A percentile compares a stretch with the other conserved stretches of the same genome.
Evolutionary conservation across 2,329 filamentous ascomycete genomes (phyloP).

Genomic region (Trichoderma asperellum): DNA sequence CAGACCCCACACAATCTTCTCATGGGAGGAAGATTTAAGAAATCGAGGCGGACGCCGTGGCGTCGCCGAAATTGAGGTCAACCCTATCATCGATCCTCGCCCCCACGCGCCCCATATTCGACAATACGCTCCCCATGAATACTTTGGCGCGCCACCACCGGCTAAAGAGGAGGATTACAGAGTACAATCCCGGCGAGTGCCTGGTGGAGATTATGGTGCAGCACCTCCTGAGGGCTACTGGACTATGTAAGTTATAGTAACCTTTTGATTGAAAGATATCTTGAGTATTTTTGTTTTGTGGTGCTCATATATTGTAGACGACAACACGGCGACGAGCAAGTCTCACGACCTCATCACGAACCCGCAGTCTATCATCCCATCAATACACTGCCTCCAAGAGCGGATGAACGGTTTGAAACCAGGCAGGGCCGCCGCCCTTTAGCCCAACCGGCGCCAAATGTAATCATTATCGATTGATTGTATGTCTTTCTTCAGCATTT

Average conservation of each 20-base stretch:
- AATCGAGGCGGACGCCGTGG: slow-evolving; percentile 31
- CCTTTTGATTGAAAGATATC: not conserved
- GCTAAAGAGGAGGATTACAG: slow-evolving; percentile 10
- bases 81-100: slow-evolving; percentile 30
- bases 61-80: slow-evolving; percentile 32
- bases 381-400: slow-evolving; percentile 22
- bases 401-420: slow-evolving; percentile 30
- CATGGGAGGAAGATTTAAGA: slow-evolving; percentile 34
- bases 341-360: slow-evolving; percentile 10
- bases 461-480: slow-evolving; percentile 28
- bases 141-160: slow-evolving; percentile 7
- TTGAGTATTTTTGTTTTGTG: not conserved
- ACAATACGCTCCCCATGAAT: not conserved
- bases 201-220: slow-evolving; percentile 25
- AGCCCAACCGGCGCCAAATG: not conserved
- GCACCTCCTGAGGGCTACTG: slow-evolving; percentile 32
- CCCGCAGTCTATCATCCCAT: slow-evolving; percentile 32
- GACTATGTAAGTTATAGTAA: slow-evolving; percentile 35
- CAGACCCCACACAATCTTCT: slow-evolving; percentile 30
- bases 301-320: slow-evolving; percentile 33
- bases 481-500: not conserved
- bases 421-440: slow-evolving; percentile 29
- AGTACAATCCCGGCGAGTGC: slow-evolving; percentile 30
- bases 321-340: slow-evolving; percentile 20
- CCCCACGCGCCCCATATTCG: slow-evolving; percentile 20